phyloP scores from a whole-genome alignment of 305 asterid species.

The Fraxinus greggii region DNA sequence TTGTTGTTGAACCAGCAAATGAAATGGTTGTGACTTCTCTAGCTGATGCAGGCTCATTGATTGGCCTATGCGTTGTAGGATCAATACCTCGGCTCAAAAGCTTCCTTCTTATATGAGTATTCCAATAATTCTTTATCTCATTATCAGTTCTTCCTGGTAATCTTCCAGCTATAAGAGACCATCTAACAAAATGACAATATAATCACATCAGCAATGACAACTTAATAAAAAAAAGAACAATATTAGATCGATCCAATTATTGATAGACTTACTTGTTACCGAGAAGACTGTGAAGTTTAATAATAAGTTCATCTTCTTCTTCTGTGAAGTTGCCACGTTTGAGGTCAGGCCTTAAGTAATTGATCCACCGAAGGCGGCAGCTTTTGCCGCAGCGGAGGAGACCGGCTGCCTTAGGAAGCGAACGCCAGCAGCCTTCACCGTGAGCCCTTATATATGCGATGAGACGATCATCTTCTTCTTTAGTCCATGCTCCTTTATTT shows the following conservation, averaged over 20 bases:
- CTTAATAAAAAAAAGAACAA: background rate
- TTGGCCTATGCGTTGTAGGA: constrained; percentile 63
- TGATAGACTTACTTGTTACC: constrained; percentile 66
- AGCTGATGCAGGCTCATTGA: constrained; percentile 33
- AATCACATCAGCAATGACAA: background rate
- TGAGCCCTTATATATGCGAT: constrained; percentile 64
- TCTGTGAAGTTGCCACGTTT: constrained; percentile 77
- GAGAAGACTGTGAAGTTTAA: constrained; percentile 80
- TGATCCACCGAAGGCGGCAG: constrained; percentile 84
- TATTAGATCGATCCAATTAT: background rate
- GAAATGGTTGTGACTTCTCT: constrained; percentile 48
- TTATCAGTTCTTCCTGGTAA: constrained; percentile 82
- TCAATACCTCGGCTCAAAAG: constrained; percentile 71
- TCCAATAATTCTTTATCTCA: constrained; percentile 84
- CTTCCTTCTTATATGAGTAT: constrained; percentile 73
- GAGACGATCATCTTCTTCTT: constrained; percentile 84
- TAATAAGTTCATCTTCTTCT: constrained; percentile 77
- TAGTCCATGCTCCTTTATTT: constrained; percentile 92
- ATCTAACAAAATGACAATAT: constrained; percentile 29
- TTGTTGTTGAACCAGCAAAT: constrained; percentile 27
- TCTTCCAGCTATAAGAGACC: constrained; percentile 86
- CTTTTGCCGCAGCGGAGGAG: constrained; percentile 86
- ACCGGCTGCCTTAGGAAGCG: constrained; percentile 87
- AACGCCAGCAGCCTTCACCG: constrained; percentile 95
- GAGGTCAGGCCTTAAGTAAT: constrained; percentile 81